Conservation (phyloP, 176 grass and related monocot species). For the Carex myosuroides region DNA sequence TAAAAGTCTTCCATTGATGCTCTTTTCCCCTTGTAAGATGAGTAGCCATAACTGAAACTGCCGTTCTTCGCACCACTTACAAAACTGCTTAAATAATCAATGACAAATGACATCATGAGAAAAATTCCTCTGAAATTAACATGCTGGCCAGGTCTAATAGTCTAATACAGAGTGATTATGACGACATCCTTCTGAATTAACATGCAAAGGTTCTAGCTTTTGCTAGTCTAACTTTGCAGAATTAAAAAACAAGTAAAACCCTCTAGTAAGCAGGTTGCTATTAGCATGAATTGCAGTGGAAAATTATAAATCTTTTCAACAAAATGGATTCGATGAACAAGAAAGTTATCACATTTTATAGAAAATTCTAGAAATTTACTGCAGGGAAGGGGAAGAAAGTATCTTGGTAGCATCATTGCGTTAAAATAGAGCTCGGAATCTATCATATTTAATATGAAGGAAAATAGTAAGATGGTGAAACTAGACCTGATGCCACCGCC, state of each 20-base stretch:
- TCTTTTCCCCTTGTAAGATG: slow-evolving; percentile 35
- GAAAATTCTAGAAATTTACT: not conserved
- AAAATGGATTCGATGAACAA: not conserved
- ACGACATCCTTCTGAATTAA: not conserved
- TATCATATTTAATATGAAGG: not conserved
- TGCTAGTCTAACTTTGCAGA: not conserved
- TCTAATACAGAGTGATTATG: not conserved
- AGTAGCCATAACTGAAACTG: slow-evolving; percentile 37
- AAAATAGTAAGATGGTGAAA: not conserved
- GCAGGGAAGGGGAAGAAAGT: not conserved
- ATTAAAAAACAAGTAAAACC: not conserved
- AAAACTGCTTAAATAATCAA: slow-evolving; percentile 20
- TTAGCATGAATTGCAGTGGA: not conserved
- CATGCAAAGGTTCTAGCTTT: not conserved
- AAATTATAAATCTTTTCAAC: not conserved
- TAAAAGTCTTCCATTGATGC: slow-evolving; percentile 39
- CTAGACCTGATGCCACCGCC: slow-evolving; percentile 37
- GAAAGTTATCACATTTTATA: not conserved
- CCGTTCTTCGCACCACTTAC: slow-evolving; percentile 15
- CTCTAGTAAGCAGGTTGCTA: too few species aligned
- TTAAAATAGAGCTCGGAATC: not conserved
- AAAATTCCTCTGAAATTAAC: not conserved
- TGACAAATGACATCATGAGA: not conserved
- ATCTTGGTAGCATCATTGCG: not conserved
- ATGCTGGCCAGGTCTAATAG: not conserved